Base-by-base conservation (phyloP, 805 yeast species). In the Lipomyces lipofer region DNA sequence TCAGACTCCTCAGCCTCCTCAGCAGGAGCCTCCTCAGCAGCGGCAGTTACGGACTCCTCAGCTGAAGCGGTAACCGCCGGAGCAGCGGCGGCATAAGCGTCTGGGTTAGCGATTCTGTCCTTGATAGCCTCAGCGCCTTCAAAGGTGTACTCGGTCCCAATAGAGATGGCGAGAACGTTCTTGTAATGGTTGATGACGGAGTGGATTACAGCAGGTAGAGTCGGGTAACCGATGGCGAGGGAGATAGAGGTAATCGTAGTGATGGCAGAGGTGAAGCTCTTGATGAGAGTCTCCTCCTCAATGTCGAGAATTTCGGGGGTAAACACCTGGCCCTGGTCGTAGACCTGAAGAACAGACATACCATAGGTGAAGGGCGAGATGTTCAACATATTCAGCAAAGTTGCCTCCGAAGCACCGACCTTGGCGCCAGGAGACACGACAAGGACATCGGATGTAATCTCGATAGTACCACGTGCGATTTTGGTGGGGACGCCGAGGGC, bases 391-490 rank as follows among this genome's bases (percentile, higher is more conserved):
- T 94, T 94, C 77, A 94, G 86, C 80, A 94, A 83, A 69, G 97
- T 75, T 69, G 99, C 98, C 84, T 94, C 99, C 71, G 99, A 94
- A 72, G 92, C 95, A 82, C 99, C 99, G 73, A 94, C 99, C 79
- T 80, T 88, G 64, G 73, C 73, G 72, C 88, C 88, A 64, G 85
- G 84, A 64, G 80, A 83, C 73, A 91, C 96, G 75, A 94, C 96
- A 83, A 88, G 88, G 73, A 94, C 96, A 75, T 94, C 99, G 70
- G 86, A 78, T 77, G 89, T 90, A 79, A 94, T 94, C 83, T 94
- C 99, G 85, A 94, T 94, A 81, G 97, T 90, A 94, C 99, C 99
- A 88, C 99, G 91, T 79, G 96, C 94, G 90, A 94, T 94, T 95
- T 94, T 94, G 88, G 99, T 94, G 85, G 99, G 99, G 73, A 94